A percentile compares a stretch with the other conserved stretches of the same genome.
These are phyloP conservation scores for Xylaria multiplex DNA, from an alignment of 2,329 filamentous ascomycete genomes.

Conservation along the genomic window DNA sequence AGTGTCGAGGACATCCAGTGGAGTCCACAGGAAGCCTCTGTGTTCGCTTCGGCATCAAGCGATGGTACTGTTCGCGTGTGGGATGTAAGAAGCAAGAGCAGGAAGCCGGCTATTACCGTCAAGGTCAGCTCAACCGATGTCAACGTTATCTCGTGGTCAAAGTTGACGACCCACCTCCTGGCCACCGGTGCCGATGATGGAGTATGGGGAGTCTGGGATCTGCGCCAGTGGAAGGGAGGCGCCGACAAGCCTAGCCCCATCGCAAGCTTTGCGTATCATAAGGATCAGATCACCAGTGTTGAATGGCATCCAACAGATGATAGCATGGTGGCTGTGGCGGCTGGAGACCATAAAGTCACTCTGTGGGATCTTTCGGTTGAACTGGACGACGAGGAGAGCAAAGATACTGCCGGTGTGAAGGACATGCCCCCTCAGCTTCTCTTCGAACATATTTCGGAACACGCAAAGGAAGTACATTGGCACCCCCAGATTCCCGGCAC, in stretches of 20 bases:
- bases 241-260: conserved; percentile 77
- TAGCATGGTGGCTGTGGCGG: conserved; percentile 91
- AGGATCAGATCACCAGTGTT: conserved; percentile 93
- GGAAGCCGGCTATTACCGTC: conserved; percentile 86
- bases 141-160: conserved; percentile 97
- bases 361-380: conserved; percentile 98
- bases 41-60: conserved; percentile 92
- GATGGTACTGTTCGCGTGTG: conserved; percentile 96
- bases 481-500: conserved; percentile 94
- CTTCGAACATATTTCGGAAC: conserved; percentile 96
- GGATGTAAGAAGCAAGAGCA: conserved; percentile 91
- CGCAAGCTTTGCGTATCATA: conserved; percentile 95
- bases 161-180: conserved; percentile 86
- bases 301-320: conserved; percentile 99
- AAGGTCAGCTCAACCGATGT: conserved; percentile 86
- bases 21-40: conserved; percentile 91
- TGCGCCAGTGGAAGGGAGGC: conserved; percentile 89
- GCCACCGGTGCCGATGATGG: conserved; percentile 94
- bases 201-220: conserved; percentile 94
- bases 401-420: conserved; percentile 83
- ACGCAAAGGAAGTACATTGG: conserved; percentile 97
- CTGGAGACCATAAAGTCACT: conserved; percentile 92
- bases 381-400: conserved; percentile 95
- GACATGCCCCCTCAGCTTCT: conserved; percentile 94
- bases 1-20: conserved; percentile 96